Conservation (phyloP, 345 rosid species). For the rapeseed (Brassica napus) region Da-Ae NC_063447.1:58408001-58408500, state of each 20-base stretch:
- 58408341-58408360: conserved; percentile 16
- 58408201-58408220: conserved; percentile 72
- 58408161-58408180: conserved; percentile 15
- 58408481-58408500: conserved; percentile 55
- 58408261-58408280: conserved; percentile 82
- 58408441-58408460: conserved; percentile 91
- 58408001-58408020: too few species aligned
- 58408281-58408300: conserved; percentile 54
- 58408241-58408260: conserved; percentile 80
- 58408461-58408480: conserved; percentile 82
- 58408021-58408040: conserved; percentile 15
- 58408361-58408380: not conserved
- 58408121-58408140: conserved; percentile 63
- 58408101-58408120: conserved; percentile 63
- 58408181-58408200: conserved; percentile 19
- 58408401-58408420: conserved; percentile 68
- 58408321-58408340: too few species aligned
- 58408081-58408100: conserved; percentile 59
- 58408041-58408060: conserved; percentile 80
- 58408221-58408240: conserved; percentile 69
- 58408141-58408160: conserved; percentile 21
- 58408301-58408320: conserved; percentile 12
- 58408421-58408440: conserved; percentile 70
- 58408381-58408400: conserved; percentile 79
- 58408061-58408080: conserved; percentile 54